Evolutionary conservation across 2,329 filamentous ascomycete species (phyloP).

Genomic region (Allantophomopsis cytisporea): DNA sequence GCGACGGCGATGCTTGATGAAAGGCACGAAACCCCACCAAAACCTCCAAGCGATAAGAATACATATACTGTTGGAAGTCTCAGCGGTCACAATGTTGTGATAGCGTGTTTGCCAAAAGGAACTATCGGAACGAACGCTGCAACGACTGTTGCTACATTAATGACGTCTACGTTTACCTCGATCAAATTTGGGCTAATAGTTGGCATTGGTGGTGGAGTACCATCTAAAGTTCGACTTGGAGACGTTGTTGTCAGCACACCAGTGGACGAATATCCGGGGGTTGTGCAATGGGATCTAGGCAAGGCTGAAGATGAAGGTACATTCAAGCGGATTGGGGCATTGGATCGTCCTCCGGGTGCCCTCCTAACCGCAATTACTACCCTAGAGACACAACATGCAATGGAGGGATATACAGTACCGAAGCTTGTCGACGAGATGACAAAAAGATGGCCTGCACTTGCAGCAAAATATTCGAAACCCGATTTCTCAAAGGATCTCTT

Average conservation of each 20-base stretch:
- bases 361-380: background rate
- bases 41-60: constrained; percentile 4
- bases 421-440: no score
- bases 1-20: constrained; percentile 11
- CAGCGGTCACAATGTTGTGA: constrained; percentile 6
- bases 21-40: constrained; percentile 3
- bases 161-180: background rate
- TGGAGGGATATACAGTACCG: no score
- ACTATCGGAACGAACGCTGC: background rate
- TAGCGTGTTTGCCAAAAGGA: background rate
- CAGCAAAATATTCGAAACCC: no score
- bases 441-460: no score
- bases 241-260: constrained; percentile 2
- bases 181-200: constrained; percentile 5
- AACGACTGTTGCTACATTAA: background rate
- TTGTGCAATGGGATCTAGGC: constrained; percentile 1
- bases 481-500: no score
- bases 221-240: constrained; percentile 1
- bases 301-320: background rate
- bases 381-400: no score
- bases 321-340: constrained; percentile 2
- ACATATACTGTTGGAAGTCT: constrained; percentile 12
- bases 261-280: background rate
- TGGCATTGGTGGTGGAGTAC: background rate
- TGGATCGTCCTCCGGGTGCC: constrained; percentile 2